Base-by-base conservation (phyloP, 2,329 filamentous ascomycete genomes). In the Nigrospora sphaerica region DNA sequence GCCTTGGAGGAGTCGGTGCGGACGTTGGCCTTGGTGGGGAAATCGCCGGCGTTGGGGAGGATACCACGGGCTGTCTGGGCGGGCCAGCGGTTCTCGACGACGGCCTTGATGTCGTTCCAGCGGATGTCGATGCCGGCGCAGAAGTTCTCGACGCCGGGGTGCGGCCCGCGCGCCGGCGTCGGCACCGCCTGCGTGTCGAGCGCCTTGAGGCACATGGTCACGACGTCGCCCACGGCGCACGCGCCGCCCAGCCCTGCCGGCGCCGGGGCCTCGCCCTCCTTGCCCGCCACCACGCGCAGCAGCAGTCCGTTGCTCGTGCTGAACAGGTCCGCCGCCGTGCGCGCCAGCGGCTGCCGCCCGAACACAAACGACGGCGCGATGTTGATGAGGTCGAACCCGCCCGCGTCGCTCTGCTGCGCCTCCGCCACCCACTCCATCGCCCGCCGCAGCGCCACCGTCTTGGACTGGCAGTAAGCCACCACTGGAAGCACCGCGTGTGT, bases 301-400 rank as follows among this genome's bases (percentile, higher is more conserved):
- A 51, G 18, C 33, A 47, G 23, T 9, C 32, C 12, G 45, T 51
- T 52, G 44, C 49, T 51, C 17, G 46, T 47, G 4, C 13, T 10
- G 18, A 42, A 32, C 35, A 52, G 11, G 12, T 52, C 49, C 12
- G 42, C 31, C 12, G 31, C 3, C 36, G 14, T 47, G 13, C 14
- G 44, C 4, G 50, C 50, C 14, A 52, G 49, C 19, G 46, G 49
- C 14, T 51, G 46, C 9, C 9, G 37, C 4, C 50, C 50, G 13
- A 45, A 45, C 18, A 48, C 39, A 35, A 46, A 52, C 13, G 17
- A 10, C 1, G 50, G 49, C 12, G 49, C 50, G 32, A 52, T 18
- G 31, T 49, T 51, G 36, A 52, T 38, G 6, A 51, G 19, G 37
- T 52, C 50, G 42, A 52, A 52, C 38, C 18, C 39, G 33, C 42